Percentiles rank a stretch among this genome's conserved stretches.
Evolutionary conservation across 257 asterid genomes (phyloP).

Genomic region (Gentiana straminea): DNA sequence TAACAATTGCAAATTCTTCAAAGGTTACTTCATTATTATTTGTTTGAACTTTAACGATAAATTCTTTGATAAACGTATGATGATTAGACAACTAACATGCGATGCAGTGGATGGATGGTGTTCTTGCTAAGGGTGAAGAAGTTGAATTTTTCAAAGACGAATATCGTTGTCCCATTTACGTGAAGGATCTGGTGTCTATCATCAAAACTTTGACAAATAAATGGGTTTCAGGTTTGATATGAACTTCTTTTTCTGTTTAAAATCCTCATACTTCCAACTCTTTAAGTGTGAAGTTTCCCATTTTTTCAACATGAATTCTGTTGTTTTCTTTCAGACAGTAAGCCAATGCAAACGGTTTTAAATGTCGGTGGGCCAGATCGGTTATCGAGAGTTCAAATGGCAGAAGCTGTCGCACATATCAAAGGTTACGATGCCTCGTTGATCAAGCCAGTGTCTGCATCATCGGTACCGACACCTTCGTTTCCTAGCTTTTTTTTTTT

Average conservation of each 20-base stretch:
- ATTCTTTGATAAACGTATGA: neutral
- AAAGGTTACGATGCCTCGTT: slow-evolving; percentile 55
- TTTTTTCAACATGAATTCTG: neutral
- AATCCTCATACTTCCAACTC: neutral
- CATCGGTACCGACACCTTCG: slow-evolving; percentile 44
- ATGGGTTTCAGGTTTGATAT: slow-evolving; percentile 77
- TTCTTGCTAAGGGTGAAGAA: slow-evolving; percentile 62
- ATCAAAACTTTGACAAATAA: slow-evolving; percentile 27
- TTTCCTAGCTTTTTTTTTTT: neutral
- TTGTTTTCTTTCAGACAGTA: slow-evolving; percentile 31
- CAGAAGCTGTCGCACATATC: slow-evolving; percentile 68
- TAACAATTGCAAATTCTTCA: too few species aligned
- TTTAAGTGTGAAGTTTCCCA: neutral
- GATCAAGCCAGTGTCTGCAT: slow-evolving; percentile 73
- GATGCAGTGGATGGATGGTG: slow-evolving; percentile 86
- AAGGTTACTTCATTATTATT: too few species aligned
- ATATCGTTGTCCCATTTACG: slow-evolving; percentile 89
- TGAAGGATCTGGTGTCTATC: slow-evolving; percentile 64
- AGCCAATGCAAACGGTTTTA: slow-evolving; percentile 51
- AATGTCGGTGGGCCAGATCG: slow-evolving; percentile 88
- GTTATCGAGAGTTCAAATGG: slow-evolving; percentile 93
- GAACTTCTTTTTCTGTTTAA: neutral
- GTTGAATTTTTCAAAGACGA: slow-evolving; percentile 71
- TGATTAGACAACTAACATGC: slow-evolving; percentile 9
- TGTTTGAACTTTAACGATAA: too few species aligned